A percentile compares a stretch with the other conserved stretches of the same genome.
These are phyloP conservation scores for Linum lewisii DNA, from an alignment of 345 rosid species.

Conservation along the genomic window DNA sequence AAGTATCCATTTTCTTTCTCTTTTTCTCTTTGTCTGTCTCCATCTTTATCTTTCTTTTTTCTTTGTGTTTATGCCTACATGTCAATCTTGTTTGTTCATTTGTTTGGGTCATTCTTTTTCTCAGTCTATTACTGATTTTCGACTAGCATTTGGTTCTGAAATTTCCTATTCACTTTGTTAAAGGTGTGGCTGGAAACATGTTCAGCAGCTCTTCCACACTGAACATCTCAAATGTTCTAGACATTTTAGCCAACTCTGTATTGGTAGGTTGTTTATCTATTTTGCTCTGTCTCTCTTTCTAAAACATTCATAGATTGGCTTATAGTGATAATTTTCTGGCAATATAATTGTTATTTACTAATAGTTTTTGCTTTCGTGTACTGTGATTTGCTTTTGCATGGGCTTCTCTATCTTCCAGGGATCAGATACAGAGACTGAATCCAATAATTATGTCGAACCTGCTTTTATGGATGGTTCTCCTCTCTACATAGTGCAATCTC, in stretches of 20 bases:
- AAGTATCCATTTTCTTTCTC: slow-evolving; percentile 29
- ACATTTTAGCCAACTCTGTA: slow-evolving; percentile 32
- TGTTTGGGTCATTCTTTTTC: background rate
- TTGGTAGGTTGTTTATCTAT: slow-evolving; percentile 35
- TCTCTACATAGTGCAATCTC: slow-evolving; percentile 46
- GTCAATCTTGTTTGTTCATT: background rate
- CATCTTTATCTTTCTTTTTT: background rate
- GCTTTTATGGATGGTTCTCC: slow-evolving; percentile 36
- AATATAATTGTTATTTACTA: background rate
- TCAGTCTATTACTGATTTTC: background rate
- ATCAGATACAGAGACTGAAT: slow-evolving; percentile 27
- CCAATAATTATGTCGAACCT: slow-evolving; percentile 45
- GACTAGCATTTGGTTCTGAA: background rate
- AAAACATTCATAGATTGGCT: slow-evolving; percentile 2
- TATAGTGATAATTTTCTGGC: slow-evolving; percentile 2
- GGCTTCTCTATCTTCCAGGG: slow-evolving; percentile 49
- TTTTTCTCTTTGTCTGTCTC: no score
- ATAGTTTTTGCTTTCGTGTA: background rate
- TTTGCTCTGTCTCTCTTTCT: slow-evolving; percentile 4
- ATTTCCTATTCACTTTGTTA: slow-evolving; percentile 7
- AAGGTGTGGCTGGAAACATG: slow-evolving; percentile 50
- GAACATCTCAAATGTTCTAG: slow-evolving; percentile 31
- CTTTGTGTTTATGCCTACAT: background rate
- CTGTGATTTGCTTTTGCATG: background rate
- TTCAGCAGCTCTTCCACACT: slow-evolving; percentile 26